Evolutionary conservation across 169 alveolate species (phyloP), one percentile per base, ranked within the genome.

Genomic region (Cryptosporidium canis): DNA sequence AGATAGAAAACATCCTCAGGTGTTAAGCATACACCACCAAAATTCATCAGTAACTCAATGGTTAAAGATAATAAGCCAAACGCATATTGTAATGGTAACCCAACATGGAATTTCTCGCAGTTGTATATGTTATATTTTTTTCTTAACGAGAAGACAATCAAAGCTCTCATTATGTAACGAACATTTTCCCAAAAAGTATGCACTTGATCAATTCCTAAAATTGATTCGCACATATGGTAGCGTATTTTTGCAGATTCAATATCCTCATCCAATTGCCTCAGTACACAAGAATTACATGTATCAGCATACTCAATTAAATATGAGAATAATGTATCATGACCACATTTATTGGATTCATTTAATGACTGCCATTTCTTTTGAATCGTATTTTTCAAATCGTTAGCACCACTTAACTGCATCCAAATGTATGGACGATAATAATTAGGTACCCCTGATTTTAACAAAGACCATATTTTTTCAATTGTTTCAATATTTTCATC

Each of bases 401-500:
- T 58, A 41, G 87, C 87, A 39, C 87, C 87, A 58, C 87, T 77
- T 41, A 77, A 29, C 43, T 77, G 87, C 87, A 77, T 77, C 87
- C 87, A 77, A 39, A 77, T 33, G 41, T 77, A 77, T 37, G 87
- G 87, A 35, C 87, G 87, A 24, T 77, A 77, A 44, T 77, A 77
- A 21, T 77, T 77, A 58, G 87, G 87, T 1, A 77, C 64, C 18
- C 87, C 87, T 35, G 87, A 77, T 11, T 77, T 77, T 33, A 77
- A 44, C 37, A 77, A 77, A 14, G 87, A 77, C 87, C 87, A 77
- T 41, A 77, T 77, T n/a, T 43, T 77, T 63, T 77, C 87, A 35
- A 66, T 35, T 11, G 45, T 61, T 29, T 77, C 87, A 4, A 35
- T 16, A 39, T 37, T 45, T 7, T 77, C 72, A 58, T 77, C 87